Percentiles rank a stretch among this genome's conserved stretches.
phyloP scores from a whole-genome alignment of 768 basidiomycete species.

The Russula lepida region DNA sequence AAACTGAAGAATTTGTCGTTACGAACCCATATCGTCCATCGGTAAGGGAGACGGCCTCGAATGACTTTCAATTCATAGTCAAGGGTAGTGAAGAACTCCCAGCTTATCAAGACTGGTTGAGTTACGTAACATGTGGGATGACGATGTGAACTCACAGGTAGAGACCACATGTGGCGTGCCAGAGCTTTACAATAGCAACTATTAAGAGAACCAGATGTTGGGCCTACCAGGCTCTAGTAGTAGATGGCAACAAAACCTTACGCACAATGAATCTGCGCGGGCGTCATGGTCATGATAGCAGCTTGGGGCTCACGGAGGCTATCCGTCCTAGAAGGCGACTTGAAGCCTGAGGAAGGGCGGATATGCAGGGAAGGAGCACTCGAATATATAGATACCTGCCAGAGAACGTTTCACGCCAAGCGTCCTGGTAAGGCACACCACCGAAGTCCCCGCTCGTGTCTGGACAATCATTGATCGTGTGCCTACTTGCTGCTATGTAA shows the following conservation, averaged over 20 bases:
- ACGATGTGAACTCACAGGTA: background rate
- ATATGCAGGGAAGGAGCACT: too few relatives aligned
- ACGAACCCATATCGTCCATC: background rate
- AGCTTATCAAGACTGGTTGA: background rate
- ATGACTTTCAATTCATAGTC: background rate
- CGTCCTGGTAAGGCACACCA: background rate
- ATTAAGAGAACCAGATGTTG: background rate
- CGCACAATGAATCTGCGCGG: background rate
- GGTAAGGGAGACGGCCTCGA: background rate
- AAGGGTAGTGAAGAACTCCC: background rate
- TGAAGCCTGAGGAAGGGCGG: too few relatives aligned
- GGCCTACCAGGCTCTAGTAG: background rate
- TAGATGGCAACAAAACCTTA: background rate
- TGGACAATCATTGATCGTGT: too few relatives aligned
- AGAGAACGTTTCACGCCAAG: too few relatives aligned
- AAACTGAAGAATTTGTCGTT: background rate
- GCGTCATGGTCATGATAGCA: too few relatives aligned
- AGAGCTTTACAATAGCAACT: background rate
- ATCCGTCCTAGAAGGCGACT: too few relatives aligned
- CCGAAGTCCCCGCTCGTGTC: too few relatives aligned
- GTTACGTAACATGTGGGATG: background rate
- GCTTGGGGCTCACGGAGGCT: too few relatives aligned
- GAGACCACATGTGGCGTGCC: background rate
- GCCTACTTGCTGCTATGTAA: background rate
- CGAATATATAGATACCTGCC: too few relatives aligned